A percentile compares a stretch with the other conserved stretches of the same genome.
phyloP scores from a whole-genome alignment of 2,329 filamentous ascomycete genomes.

The Clonostachys rosea region DNA sequence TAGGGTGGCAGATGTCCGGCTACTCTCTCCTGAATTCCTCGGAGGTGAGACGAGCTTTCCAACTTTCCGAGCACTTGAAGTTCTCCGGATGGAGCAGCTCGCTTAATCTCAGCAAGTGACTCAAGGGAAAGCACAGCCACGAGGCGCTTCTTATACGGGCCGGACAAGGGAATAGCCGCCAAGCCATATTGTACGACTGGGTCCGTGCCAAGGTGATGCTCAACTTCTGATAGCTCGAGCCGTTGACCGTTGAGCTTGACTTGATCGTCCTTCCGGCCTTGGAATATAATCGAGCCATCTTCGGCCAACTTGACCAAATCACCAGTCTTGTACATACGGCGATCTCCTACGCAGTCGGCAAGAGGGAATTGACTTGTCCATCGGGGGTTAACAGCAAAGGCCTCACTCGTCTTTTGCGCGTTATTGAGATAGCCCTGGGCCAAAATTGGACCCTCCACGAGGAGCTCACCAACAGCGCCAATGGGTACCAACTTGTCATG shows the following conservation, averaged over 20 bases:
- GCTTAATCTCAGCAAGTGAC: background rate
- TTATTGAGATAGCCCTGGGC: slow-evolving; percentile 15
- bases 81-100: no score
- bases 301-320: slow-evolving; percentile 37
- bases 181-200: slow-evolving; percentile 6
- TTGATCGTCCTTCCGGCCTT: no score
- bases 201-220: background rate
- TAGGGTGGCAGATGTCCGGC: slow-evolving; percentile 1
- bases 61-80: no score
- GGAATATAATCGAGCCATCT: background rate
- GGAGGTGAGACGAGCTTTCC: no score
- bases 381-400: slow-evolving; percentile 28
- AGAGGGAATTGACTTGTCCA: background rate
- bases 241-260: no score
- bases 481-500: slow-evolving; percentile 8
- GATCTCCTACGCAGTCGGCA: background rate
- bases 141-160: background rate
- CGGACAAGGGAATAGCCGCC: background rate
- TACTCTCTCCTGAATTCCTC: no score
- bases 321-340: slow-evolving; percentile 34
- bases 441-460: slow-evolving; percentile 17
- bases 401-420: slow-evolving; percentile 11
- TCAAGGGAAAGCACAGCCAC: slow-evolving; percentile 6
- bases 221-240: background rate
- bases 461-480: slow-evolving; percentile 14